Conservation (phyloP, 1,284 basidiomycete genomes). For the Microstroma glucosiphilum region DNA sequence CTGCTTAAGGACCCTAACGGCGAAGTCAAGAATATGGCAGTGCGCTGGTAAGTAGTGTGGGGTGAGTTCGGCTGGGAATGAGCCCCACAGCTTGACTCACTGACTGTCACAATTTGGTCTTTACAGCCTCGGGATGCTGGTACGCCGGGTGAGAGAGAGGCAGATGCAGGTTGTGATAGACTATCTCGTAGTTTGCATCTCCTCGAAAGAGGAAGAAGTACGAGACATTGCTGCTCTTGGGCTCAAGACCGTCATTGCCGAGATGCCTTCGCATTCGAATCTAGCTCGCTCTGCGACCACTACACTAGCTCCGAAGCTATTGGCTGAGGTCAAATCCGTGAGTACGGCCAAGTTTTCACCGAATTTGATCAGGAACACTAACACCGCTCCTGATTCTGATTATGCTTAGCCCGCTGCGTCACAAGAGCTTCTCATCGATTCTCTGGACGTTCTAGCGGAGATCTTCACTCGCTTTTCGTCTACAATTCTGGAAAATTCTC, state of each 20-base stretch:
- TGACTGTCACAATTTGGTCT: not conserved
- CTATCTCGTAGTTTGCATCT: slow-evolving; percentile 74
- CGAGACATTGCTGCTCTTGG: slow-evolving; percentile 84
- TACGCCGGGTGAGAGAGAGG: slow-evolving; percentile 73
- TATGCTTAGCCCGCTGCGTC: slow-evolving; percentile 55
- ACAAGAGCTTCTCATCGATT: slow-evolving; percentile 78
- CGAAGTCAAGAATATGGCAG: slow-evolving; percentile 95
- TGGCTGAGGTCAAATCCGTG: slow-evolving; percentile 57
- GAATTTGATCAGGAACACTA: too few species aligned
- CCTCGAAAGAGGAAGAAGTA: slow-evolving; percentile 77
- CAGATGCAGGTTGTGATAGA: slow-evolving; percentile 82
- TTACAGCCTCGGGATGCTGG: slow-evolving; percentile 69
- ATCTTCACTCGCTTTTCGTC: slow-evolving; percentile 64
- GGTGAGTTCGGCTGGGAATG: slow-evolving; percentile 5
- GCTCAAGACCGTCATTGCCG: slow-evolving; percentile 86
- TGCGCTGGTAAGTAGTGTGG: slow-evolving; percentile 66
- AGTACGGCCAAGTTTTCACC: too few species aligned
- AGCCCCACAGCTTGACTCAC: not conserved
- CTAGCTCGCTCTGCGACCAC: slow-evolving; percentile 73
- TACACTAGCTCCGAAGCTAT: slow-evolving; percentile 76
- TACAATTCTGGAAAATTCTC: slow-evolving; percentile 51
- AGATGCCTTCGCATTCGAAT: slow-evolving; percentile 72
- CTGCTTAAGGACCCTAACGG: slow-evolving; percentile 88
- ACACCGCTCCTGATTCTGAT: too few species aligned
- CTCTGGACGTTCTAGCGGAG: slow-evolving; percentile 82